Base-by-base conservation (phyloP, 2,329 filamentous ascomycete genomes). In the Talaromyces sp. region DNA sequence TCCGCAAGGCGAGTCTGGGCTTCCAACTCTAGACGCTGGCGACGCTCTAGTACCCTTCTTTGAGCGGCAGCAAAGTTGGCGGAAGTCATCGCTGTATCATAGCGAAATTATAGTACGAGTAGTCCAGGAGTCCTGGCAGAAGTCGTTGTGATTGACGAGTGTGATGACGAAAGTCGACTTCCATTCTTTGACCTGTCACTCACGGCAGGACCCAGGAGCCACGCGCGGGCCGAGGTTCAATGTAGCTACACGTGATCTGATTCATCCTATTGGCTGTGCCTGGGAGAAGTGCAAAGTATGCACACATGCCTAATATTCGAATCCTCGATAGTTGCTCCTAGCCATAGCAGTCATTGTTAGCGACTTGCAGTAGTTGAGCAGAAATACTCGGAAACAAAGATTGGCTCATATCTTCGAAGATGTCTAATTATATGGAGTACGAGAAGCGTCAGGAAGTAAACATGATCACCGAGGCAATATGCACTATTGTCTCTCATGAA, bases 11-110 rank as follows among this genome's bases (percentile, higher is more conserved):
- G 85, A 65, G 86, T 82, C 71, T 85, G 87, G 63, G 85, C 81
- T 74, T 89, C 85, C 68, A 84, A 84, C 77, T 92, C 91, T 77
- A 91, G 90, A 68, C 89, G 88, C 75, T 87, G 86, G 73, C 92
- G 91, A 73, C 93, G 91, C 71, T 90, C 90, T 69, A 90, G 86
- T 67, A 97, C 88, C 76, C 93, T 91, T 80, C 91, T 86, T 82
- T 97, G 93, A 69, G 94, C 94, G 77, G 92, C 90, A 78, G 91
- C 89, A 80, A 97, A 97, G 79, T 90, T 90, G 74, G 85, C 81
- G 63, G 84, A 82, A 69, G 81, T 84, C 84, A 86, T 86, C 69
- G 73, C 76, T 69, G 67, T 57, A 75, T 72, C 78, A 79, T 79
- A 66, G 61, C 47, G 54, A 62, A 43, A 25, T 31, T 19, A 43